Percentiles rank a stretch among this genome's conserved stretches.
Evolutionary conservation across 768 basidiomycete species (phyloP).

Genomic region (Baorangia bicolor): DNA sequence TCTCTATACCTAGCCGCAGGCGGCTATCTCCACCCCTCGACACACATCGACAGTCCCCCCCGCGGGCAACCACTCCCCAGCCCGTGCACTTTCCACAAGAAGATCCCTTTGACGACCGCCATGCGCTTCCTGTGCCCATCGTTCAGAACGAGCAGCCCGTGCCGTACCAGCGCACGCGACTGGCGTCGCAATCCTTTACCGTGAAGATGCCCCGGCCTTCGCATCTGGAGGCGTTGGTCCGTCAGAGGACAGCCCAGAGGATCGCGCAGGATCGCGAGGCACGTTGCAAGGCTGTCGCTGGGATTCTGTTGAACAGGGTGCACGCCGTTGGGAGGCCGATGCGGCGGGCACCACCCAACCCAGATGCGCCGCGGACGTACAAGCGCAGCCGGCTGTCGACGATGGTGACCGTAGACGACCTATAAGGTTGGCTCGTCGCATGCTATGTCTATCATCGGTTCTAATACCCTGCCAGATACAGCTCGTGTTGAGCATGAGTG

Average conservation of each 20-base stretch:
- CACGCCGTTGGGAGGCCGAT: slow-evolving; percentile 52
- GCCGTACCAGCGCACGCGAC: slow-evolving; percentile 27
- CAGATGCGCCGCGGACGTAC: slow-evolving; percentile 39
- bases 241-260: slow-evolving; percentile 32
- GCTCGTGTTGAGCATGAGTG: slow-evolving; percentile 18
- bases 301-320: slow-evolving; percentile 54
- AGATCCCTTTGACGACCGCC: slow-evolving; percentile 28
- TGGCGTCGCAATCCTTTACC: slow-evolving; percentile 27
- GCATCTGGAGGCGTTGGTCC: slow-evolving; percentile 26
- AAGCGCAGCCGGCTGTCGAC: slow-evolving; percentile 53
- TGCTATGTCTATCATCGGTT: background rate
- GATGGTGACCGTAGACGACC: slow-evolving; percentile 46
- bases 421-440: slow-evolving; percentile 15
- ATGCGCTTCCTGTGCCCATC: slow-evolving; percentile 13
- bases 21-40: slow-evolving; percentile 21
- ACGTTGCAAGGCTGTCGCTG: slow-evolving; percentile 54
- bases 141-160: slow-evolving; percentile 10
- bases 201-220: slow-evolving; percentile 26
- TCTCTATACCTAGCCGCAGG: slow-evolving; percentile 28
- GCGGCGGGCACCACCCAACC: slow-evolving; percentile 38
- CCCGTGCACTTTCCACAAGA: slow-evolving; percentile 22
- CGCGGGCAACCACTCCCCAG: slow-evolving; percentile 17
- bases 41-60: slow-evolving; percentile 10
- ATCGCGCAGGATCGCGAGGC: slow-evolving; percentile 39
- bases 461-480: slow-evolving; percentile 4